These are phyloP conservation scores for Vicia faba DNA, from an alignment of 306 rosid genomes.

Conservation along the genomic window DNA sequence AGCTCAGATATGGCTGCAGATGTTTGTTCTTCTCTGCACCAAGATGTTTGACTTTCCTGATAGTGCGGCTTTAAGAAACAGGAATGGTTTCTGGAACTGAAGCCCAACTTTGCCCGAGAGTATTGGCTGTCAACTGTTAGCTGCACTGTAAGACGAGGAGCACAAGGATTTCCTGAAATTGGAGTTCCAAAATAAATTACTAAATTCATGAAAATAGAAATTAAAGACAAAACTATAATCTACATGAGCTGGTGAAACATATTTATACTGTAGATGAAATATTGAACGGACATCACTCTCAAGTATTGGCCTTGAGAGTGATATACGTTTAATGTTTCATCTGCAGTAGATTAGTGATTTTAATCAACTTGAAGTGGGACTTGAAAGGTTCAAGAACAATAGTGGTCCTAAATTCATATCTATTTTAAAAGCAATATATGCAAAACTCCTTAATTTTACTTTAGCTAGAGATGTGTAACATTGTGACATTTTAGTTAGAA, in stretches of 20 bases:
- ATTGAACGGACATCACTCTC: no score
- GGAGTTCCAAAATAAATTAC: conserved; percentile 42
- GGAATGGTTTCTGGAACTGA: conserved; percentile 45
- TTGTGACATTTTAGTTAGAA: conserved; percentile 1
- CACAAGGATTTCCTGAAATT: conserved; percentile 72
- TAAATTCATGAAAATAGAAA: conserved; percentile 31
- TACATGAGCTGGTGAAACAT: conserved; percentile 26
- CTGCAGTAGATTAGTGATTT: conserved; percentile 11
- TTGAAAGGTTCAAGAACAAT: conserved; percentile 23
- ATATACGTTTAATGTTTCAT: not conserved
- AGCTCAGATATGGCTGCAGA: conserved; percentile 54
- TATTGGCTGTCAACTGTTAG: conserved; percentile 58
- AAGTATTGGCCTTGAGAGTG: not conserved
- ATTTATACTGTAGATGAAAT: not conserved
- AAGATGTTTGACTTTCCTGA: conserved; percentile 45
- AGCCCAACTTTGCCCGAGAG: conserved; percentile 50
- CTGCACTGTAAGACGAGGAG: conserved; percentile 58
- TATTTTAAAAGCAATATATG: conserved; percentile 18
- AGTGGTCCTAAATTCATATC: conserved; percentile 12
- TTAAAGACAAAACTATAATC: conserved; percentile 26
- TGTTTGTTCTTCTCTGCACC: conserved; percentile 46
- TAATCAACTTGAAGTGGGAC: conserved; percentile 10
- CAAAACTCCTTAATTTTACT: conserved; percentile 17
- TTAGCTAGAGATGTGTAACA: not conserved
- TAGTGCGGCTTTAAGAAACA: conserved; percentile 40